These are phyloP conservation scores for Chlamydomonas reinhardtii DNA, from an alignment of 163 green algal genomes.

Conservation along the genomic window DNA sequence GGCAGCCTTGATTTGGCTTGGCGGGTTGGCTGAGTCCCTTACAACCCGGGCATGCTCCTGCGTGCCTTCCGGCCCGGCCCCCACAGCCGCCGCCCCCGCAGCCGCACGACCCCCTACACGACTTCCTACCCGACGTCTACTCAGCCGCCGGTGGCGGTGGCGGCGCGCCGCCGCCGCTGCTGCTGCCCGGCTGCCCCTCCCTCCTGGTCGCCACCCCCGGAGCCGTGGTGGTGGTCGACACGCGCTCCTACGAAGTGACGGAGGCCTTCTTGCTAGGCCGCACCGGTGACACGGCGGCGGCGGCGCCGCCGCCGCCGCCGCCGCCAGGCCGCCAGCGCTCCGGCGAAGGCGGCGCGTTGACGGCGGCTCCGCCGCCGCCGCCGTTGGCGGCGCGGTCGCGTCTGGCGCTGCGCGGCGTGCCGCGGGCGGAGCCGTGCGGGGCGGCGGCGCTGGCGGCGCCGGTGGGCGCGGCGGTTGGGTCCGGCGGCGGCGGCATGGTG, in stretches of 20 bases:
- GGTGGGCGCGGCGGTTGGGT: not conserved
- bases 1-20: too few species aligned
- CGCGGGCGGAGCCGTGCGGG: conserved; percentile 3
- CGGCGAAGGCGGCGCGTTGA: not conserved
- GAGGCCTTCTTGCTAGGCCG: conserved; percentile 47
- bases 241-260: conserved; percentile 55
- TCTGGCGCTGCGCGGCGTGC: conserved; percentile 15
- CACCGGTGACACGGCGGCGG: not conserved
- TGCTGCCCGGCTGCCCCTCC: conserved; percentile 11
- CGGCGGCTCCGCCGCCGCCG: conserved; percentile 20
- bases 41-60: too few species aligned
- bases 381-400: conserved; percentile 19
- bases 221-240: conserved; percentile 48
- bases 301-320: not conserved
- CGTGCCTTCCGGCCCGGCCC: too few species aligned
- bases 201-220: conserved; percentile 45
- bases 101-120: not conserved
- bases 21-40: too few species aligned
- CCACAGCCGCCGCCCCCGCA: too few species aligned
- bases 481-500: not conserved
- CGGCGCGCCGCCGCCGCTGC: not conserved
- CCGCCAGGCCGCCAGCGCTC: not conserved
- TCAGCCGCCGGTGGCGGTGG: too few species aligned
- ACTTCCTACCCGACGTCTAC: conserved; percentile 15
- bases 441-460: not conserved